phyloP scores from a whole-genome alignment of 2,329 filamentous ascomycete species.

The Myriosclerotinia scirpicola region DNA sequence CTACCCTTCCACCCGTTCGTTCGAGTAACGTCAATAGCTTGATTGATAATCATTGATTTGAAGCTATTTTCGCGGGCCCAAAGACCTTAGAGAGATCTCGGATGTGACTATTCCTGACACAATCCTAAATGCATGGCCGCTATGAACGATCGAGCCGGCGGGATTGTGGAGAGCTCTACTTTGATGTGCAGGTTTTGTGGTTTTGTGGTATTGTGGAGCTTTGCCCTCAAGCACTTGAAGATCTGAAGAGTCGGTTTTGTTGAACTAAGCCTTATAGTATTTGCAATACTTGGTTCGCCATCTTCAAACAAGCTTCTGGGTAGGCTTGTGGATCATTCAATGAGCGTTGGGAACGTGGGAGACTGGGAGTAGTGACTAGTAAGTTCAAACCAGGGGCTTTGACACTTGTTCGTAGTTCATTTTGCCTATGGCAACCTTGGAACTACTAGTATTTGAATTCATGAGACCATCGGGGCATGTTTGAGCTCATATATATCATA shows the following conservation, averaged over 20 bases:
- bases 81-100: neutral
- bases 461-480: neutral
- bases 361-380: neutral
- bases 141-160: neutral
- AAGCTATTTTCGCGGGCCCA: no score
- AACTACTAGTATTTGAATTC: neutral
- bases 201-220: neutral
- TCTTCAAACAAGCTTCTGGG: neutral
- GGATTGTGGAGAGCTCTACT: neutral
- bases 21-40: neutral
- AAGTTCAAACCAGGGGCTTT: neutral
- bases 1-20: conserved; percentile 5
- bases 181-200: neutral
- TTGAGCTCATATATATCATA: no score
- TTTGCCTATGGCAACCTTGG: neutral
- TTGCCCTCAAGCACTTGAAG: neutral
- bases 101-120: neutral
- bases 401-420: neutral
- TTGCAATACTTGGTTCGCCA: neutral
- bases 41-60: neutral
- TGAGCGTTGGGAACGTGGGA: neutral
- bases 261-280: conserved; percentile 13
- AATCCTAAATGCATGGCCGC: neutral
- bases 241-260: neutral
- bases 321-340: neutral